Evolutionary conservation across 139 green algal species (phyloP), one percentile per base, ranked within the genome.

Genomic region (Diplosphaera chodatii): DNA sequence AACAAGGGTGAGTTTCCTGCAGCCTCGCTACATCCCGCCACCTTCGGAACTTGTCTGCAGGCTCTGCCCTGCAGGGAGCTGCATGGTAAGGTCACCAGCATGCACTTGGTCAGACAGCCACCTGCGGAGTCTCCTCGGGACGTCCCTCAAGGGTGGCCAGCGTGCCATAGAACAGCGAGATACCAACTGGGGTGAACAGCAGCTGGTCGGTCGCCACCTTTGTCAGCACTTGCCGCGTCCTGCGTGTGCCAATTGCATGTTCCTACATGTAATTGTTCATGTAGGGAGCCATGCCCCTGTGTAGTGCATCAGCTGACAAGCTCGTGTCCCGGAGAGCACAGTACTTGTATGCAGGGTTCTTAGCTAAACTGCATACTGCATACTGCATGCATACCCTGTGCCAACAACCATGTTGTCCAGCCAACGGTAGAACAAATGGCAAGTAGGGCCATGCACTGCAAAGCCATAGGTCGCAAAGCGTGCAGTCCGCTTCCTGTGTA

Each of bases 381-480:
- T n/a, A n/a, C n/a, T n/a, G n/a, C n/a, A n/a, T 10, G 3, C 48
- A 18, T 18, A 59, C 48, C 48, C 48, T 23, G 48, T 59, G 16
- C 48, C 48, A 18, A 59, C 48, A n/a, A 31, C 15, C 59, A 65
- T 18, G 27, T 22, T 37, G 69, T 75, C 70, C 40, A 75, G 56
- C 59, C 62, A 67, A 31, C 32, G 40, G 59, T 66, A 69, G 55
- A 74, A 75, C 31, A 64, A 65, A 62, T 75, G 70, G 31, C 70
- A 66, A 6, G 40, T 32, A 0, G 70, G 70, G n/a, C 55, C 70
- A 30, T 75, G 56, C 16, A 75, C 22, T 1, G 67, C 0, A 22
- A 69, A 40, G 21, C 70, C 70, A 63, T 69, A 75, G 6, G 63
- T 40, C 22, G 34, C 63, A 29, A 75, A 66, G 0, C 70, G 31